Evolutionary conservation across 805 yeast genomes (phyloP).

Genomic region (Metschnikowia chrysomelidarum): DNA sequence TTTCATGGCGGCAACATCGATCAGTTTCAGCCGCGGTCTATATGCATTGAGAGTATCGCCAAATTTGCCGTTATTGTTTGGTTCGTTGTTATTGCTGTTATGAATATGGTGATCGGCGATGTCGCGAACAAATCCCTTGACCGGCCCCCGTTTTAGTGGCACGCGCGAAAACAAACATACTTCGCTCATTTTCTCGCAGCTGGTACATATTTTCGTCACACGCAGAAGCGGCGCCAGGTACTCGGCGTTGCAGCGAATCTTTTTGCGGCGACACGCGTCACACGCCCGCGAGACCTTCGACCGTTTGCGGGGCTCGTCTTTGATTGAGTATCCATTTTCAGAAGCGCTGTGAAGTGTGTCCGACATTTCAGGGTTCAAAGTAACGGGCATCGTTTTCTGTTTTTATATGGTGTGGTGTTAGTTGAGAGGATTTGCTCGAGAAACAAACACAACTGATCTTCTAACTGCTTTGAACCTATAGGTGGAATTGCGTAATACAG

Average conservation of each 20-base stretch:
- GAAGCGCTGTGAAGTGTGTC: no score
- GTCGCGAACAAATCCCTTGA: conserved; percentile 62
- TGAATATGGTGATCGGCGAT: conserved; percentile 38
- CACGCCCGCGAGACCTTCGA: conserved; percentile 79
- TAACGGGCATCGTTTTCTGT: no score
- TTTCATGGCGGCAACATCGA: conserved; percentile 11
- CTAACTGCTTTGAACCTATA: no score
- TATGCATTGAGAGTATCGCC: conserved; percentile 1
- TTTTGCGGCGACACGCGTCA: conserved; percentile 74
- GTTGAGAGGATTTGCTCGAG: no score
- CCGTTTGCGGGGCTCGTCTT: conserved; percentile 48
- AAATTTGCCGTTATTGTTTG: conserved; percentile 2
- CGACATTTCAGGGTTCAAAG: no score
- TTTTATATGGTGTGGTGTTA: no score
- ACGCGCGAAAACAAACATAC: conserved; percentile 65
- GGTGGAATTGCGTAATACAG: no score
- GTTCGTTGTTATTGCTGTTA: conserved; percentile 27
- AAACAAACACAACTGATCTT: no score
- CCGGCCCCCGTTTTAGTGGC: conserved; percentile 78
- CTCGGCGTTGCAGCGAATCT: conserved; percentile 67
- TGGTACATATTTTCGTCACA: conserved; percentile 56
- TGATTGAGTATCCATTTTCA: conserved; percentile 3
- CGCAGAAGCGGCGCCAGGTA: conserved; percentile 43
- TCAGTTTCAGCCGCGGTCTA: conserved; percentile 19
- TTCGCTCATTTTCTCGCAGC: conserved; percentile 60